Evolutionary conservation across 495 filamentous ascomycete species (phyloP).

Genomic region (Astrocystis sublimbata): DNA sequence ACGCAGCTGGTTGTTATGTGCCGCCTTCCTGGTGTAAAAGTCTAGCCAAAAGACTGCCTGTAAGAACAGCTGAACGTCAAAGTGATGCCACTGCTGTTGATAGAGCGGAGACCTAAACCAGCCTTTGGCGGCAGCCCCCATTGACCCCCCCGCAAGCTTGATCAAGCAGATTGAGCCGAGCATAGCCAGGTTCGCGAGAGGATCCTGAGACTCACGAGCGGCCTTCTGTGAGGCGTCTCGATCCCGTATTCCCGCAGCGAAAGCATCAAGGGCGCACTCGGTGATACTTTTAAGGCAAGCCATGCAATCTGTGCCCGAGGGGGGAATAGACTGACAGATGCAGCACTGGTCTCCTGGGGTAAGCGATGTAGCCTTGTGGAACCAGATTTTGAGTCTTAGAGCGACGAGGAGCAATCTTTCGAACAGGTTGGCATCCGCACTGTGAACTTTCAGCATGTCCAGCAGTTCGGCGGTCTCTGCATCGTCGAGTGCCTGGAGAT

Average conservation of each 20-base stretch:
- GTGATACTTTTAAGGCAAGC: slow-evolving; percentile 39
- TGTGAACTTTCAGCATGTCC: background rate
- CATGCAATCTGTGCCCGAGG: slow-evolving; percentile 26
- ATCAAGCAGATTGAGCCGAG: slow-evolving; percentile 48
- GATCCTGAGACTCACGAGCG: slow-evolving; percentile 34
- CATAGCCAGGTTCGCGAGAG: slow-evolving; percentile 45
- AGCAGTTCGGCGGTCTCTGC: slow-evolving; percentile 21
- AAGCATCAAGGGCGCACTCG: slow-evolving; percentile 27
- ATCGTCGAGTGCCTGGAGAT: slow-evolving; percentile 32
- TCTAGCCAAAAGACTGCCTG: slow-evolving; percentile 51
- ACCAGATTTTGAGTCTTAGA: slow-evolving; percentile 18
- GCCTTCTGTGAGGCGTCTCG: slow-evolving; percentile 17
- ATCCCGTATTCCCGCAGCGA: slow-evolving; percentile 32
- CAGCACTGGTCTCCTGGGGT: slow-evolving; percentile 20
- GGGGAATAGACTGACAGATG: slow-evolving; percentile 24
- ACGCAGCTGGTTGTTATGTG: slow-evolving; percentile 40
- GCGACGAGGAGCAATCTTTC: slow-evolving; percentile 14
- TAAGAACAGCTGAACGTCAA: slow-evolving; percentile 39
- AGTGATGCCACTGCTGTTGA: too few species aligned
- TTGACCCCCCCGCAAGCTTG: slow-evolving; percentile 41
- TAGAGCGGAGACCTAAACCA: slow-evolving; percentile 35
- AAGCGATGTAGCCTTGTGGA: slow-evolving; percentile 16
- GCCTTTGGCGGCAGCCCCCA: background rate
- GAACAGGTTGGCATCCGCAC: background rate
- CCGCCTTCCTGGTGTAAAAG: slow-evolving; percentile 37